Conservation (phyloP, 2,329 filamentous ascomycete species). For the Pestalotiopsis sp. region DNA sequence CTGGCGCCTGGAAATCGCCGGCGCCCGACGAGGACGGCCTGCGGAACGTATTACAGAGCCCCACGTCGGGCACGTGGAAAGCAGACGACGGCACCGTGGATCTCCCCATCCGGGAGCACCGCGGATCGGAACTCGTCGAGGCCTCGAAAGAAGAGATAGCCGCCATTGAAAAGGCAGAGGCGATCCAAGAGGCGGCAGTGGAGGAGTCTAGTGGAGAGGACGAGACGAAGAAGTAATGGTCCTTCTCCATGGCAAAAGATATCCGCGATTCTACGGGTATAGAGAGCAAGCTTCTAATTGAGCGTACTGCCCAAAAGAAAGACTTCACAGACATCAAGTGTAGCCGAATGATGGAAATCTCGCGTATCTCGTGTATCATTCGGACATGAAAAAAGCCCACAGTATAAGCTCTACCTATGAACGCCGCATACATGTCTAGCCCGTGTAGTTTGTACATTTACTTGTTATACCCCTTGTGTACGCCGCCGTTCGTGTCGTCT, state of each 20-base stretch:
- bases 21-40: conserved; percentile 21
- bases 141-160: conserved; percentile 41
- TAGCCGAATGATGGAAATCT: background rate
- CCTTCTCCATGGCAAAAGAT: background rate
- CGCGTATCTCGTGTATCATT: background rate
- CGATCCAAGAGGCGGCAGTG: conserved; percentile 41
- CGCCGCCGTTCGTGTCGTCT: conserved; percentile 15
- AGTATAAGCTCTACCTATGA: background rate
- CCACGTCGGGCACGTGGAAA: conserved; percentile 43
- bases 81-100: conserved; percentile 24
- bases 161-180: conserved; percentile 39
- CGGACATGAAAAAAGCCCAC: background rate
- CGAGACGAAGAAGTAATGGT: conserved; percentile 29
- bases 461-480: conserved; percentile 5
- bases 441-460: background rate
- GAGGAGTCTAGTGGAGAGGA: conserved; percentile 35
- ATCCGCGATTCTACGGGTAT: background rate
- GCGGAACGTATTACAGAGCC: conserved; percentile 42
- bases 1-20: conserved; percentile 40
- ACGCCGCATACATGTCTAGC: background rate
- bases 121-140: conserved; percentile 32
- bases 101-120: conserved; percentile 24
- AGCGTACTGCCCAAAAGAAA: background rate
- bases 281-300: background rate
- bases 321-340: background rate